Percentiles rank a stretch among this genome's conserved stretches.
Evolutionary conservation across 108 stramenopile species (phyloP).

Genomic region (Cyclostephanos tholiformis): DNA sequence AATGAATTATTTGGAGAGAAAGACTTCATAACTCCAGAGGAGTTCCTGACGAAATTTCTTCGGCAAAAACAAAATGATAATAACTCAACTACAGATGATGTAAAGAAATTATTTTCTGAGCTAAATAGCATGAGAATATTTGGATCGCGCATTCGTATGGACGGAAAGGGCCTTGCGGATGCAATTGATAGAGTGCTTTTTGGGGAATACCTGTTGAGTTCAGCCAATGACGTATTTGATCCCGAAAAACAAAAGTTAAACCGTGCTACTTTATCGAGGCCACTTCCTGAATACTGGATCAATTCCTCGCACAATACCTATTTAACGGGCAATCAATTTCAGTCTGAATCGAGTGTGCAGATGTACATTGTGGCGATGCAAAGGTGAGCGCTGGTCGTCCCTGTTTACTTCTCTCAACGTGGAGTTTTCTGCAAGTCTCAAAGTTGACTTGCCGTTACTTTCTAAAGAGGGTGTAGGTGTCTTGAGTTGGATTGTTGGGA

Average conservation of each 20-base stretch:
- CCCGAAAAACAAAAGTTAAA: conserved; percentile 57
- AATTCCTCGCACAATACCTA: conserved; percentile 97
- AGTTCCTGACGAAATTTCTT: conserved; percentile 61
- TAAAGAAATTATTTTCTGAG: conserved; percentile 39
- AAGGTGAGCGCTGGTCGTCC: conserved; percentile 14
- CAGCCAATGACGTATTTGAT: conserved; percentile 66
- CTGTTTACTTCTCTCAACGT: not conserved
- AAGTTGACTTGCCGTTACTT: not conserved
- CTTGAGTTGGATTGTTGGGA: conserved; percentile 98
- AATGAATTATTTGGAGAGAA: conserved; percentile 54
- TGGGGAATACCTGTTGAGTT: conserved; percentile 56
- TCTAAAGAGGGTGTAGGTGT: conserved; percentile 87
- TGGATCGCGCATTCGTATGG: conserved; percentile 41
- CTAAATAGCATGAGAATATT: conserved; percentile 59
- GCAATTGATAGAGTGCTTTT: conserved; percentile 72
- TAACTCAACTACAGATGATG: conserved; percentile 56
- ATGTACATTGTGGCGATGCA: conserved; percentile 70
- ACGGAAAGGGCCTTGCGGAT: conserved; percentile 3
- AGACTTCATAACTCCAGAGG: conserved; percentile 49
- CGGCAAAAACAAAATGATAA: conserved; percentile 55
- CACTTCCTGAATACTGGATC: conserved; percentile 92
- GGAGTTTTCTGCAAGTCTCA: no score
- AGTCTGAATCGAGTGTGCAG: conserved; percentile 75
- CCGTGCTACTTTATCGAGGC: conserved; percentile 52
- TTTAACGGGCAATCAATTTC: conserved; percentile 92